Percentiles rank a stretch among this genome's conserved stretches.
These are phyloP conservation scores for Clonostachys byssicola DNA, from an alignment of 2,329 filamentous ascomycete species.

Conservation along the genomic window DNA sequence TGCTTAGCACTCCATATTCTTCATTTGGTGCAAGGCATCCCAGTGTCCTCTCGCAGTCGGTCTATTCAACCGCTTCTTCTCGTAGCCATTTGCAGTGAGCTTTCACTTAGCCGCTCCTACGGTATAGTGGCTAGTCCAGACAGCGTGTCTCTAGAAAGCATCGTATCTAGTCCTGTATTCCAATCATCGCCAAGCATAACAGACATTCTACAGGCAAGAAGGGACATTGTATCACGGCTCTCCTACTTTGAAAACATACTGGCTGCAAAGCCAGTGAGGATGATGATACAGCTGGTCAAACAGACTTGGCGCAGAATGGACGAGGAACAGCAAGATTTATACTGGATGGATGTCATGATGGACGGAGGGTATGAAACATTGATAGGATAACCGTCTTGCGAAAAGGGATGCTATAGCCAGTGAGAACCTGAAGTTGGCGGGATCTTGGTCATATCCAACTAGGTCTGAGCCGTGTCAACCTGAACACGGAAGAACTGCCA, in stretches of 20 bases:
- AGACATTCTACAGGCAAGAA: too few species aligned
- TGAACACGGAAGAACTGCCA: too few species aligned
- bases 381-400: slow-evolving; percentile 5
- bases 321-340: slow-evolving; percentile 7
- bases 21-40: slow-evolving; percentile 5
- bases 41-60: slow-evolving; percentile 5
- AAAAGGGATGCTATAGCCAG: too few species aligned
- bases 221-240: slow-evolving; percentile 13
- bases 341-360: slow-evolving; percentile 9
- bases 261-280: slow-evolving; percentile 31
- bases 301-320: slow-evolving; percentile 27
- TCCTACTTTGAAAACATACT: slow-evolving; percentile 26
- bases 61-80: slow-evolving; percentile 5
- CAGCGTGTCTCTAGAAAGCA: slow-evolving; percentile 1
- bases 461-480: too few species aligned
- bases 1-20: slow-evolving; percentile 9
- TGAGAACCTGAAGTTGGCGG: too few species aligned
- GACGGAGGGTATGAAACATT: slow-evolving; percentile 8
- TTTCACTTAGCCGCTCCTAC: too few species aligned
- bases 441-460: too few species aligned
- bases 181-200: too few species aligned
- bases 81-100: slow-evolving; percentile 1
- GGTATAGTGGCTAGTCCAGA: too few species aligned
- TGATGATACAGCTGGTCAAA: slow-evolving; percentile 31
- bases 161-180: too few species aligned